Conservation (phyloP, 805 yeast genomes). For the Saturnispora sekii region DNA sequence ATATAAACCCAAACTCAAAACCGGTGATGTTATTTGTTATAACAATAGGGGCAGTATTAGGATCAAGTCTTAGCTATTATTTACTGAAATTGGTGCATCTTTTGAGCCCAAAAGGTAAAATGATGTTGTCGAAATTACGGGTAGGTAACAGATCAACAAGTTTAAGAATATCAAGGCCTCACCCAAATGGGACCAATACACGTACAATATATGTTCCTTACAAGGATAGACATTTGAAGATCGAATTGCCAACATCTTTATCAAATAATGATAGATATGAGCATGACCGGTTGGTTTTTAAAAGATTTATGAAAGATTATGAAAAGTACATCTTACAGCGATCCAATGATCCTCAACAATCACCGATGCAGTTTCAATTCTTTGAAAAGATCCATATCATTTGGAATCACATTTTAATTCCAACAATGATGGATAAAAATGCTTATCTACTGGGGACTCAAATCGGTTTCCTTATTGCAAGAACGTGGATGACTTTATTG, state of each 20-base stretch:
- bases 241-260: constrained; percentile 32
- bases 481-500: constrained; percentile 81
- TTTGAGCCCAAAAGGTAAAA: constrained; percentile 9
- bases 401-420: constrained; percentile 69
- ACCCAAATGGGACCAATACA: constrained; percentile 9
- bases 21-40: constrained; percentile 26
- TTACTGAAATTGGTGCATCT: constrained; percentile 18
- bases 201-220: constrained; percentile 42
- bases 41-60: constrained; percentile 20
- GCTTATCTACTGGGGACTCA: constrained; percentile 58
- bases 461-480: constrained; percentile 59
- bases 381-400: constrained; percentile 64
- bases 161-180: not conserved
- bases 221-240: constrained; percentile 30
- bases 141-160: no score
- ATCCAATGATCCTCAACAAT: constrained; percentile 1
- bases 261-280: constrained; percentile 43
- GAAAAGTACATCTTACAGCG: constrained; percentile 8
- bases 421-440: constrained; percentile 58
- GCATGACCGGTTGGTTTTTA: constrained; percentile 45
- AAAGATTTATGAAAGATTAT: constrained; percentile 31
- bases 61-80: constrained; percentile 18
- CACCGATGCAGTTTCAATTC: constrained; percentile 43
- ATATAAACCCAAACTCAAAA: constrained; percentile 23
- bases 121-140: not conserved